phyloP scores from a whole-genome alignment of 495 filamentous ascomycete species.

The Neurospora tetrasperma region DNA sequence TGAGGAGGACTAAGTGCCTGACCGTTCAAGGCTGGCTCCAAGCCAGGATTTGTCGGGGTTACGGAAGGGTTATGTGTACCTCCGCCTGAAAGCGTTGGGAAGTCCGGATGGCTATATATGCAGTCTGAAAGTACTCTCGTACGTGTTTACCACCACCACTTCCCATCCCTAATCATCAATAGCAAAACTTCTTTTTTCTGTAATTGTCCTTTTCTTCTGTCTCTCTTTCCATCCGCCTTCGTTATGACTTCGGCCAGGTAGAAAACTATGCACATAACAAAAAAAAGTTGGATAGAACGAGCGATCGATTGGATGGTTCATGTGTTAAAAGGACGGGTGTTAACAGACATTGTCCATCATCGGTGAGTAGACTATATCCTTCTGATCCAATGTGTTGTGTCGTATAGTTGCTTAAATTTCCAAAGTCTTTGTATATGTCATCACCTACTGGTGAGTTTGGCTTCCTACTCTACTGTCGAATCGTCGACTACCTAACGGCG shows the following conservation, averaged over 20 bases:
- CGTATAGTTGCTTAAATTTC: background rate
- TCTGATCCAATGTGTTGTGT: background rate
- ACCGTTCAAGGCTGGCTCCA: background rate
- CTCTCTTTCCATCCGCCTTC: background rate
- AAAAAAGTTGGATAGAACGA: background rate
- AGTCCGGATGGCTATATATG: background rate
- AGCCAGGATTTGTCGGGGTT: background rate
- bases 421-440: background rate
- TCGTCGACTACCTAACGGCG: background rate
- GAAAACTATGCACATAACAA: background rate
- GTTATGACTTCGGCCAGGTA: background rate
- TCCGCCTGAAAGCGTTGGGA: background rate
- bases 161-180: conserved; percentile 2
- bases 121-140: background rate
- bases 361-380: background rate
- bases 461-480: background rate
- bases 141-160: background rate
- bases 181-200: background rate
- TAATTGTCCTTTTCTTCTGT: background rate
- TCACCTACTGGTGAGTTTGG: background rate
- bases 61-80: background rate
- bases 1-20: conserved; percentile 62
- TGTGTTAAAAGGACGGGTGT: background rate
- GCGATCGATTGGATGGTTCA: background rate
- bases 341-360: background rate